Conservation (phyloP, 2,329 filamentous ascomycete genomes). For the Phaeosphaeria sp. region DNA sequence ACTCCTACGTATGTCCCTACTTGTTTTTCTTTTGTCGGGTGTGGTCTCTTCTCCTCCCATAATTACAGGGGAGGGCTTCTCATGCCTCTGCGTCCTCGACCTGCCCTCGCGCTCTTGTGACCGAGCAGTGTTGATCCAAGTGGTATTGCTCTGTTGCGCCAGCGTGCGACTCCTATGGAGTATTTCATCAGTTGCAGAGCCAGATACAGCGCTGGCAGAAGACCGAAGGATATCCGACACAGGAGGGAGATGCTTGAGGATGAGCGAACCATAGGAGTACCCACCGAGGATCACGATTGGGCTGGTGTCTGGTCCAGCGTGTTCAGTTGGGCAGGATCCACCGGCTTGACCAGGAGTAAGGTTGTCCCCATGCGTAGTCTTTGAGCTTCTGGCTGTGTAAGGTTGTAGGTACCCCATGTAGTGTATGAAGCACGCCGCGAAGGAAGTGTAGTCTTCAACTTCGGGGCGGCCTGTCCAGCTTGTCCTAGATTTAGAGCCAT, state of each 20-base stretch:
- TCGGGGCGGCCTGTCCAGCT: slow-evolving; percentile 89
- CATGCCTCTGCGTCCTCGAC: slow-evolving; percentile 36
- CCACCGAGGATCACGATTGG: slow-evolving; percentile 69
- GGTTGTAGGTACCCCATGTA: slow-evolving; percentile 68
- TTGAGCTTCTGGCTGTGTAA: slow-evolving; percentile 14
- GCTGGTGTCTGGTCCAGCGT: background rate
- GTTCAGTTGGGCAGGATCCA: background rate
- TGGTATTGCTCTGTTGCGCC: slow-evolving; percentile 66
- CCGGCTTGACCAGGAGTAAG: slow-evolving; percentile 9
- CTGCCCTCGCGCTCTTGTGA: slow-evolving; percentile 25
- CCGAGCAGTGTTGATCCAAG: slow-evolving; percentile 43
- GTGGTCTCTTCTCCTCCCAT: slow-evolving; percentile 58
- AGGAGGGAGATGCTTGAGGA: slow-evolving; percentile 75
- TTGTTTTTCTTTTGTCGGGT: slow-evolving; percentile 47
- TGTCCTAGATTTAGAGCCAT: slow-evolving; percentile 75
- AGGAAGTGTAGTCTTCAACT: slow-evolving; percentile 79
- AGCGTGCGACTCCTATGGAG: slow-evolving; percentile 72
- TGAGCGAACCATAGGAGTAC: slow-evolving; percentile 90
- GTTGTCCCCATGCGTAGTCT: slow-evolving; percentile 17
- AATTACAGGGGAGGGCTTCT: slow-evolving; percentile 34
- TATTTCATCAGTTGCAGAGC: slow-evolving; percentile 71
- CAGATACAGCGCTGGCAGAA: slow-evolving; percentile 62
- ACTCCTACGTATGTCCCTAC: slow-evolving; percentile 48
- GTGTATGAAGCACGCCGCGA: slow-evolving; percentile 78
- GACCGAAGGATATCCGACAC: slow-evolving; percentile 61